These are phyloP conservation scores for Lachnellula subtilissima DNA, from an alignment of 2,329 filamentous ascomycete species.

Conservation along the genomic window DNA sequence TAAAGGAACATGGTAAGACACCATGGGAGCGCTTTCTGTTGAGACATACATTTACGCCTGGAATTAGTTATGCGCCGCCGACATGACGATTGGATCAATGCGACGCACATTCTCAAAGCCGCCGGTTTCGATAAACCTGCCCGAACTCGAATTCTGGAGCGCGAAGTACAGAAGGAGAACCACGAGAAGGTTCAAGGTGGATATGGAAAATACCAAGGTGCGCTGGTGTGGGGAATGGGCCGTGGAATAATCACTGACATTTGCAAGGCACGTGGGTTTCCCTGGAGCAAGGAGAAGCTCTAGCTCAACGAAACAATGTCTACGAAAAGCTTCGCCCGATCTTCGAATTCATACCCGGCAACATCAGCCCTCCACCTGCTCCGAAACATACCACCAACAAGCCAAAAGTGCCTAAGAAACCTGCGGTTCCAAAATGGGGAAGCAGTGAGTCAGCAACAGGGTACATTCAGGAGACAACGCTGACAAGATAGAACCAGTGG, in stretches of 20 bases:
- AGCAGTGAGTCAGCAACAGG: slow-evolving; percentile 35
- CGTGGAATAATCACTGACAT: slow-evolving; percentile 13
- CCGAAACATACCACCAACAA: slow-evolving; percentile 89
- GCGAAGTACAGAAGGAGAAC: slow-evolving; percentile 91
- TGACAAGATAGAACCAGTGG: slow-evolving; percentile 33
- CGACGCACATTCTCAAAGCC: slow-evolving; percentile 97
- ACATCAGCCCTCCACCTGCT: slow-evolving; percentile 84
- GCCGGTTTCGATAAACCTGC: slow-evolving; percentile 97
- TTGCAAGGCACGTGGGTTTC: slow-evolving; percentile 87
- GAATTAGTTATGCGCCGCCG: slow-evolving; percentile 75
- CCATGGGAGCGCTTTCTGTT: not conserved
- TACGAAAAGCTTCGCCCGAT: slow-evolving; percentile 79
- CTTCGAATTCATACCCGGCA: slow-evolving; percentile 82
- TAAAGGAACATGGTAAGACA: slow-evolving; percentile 62
- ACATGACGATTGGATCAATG: slow-evolving; percentile 96
- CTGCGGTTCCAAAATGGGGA: slow-evolving; percentile 57
- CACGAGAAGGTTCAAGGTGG: slow-evolving; percentile 98
- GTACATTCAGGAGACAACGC: slow-evolving; percentile 8
- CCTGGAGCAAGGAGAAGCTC: slow-evolving; percentile 69
- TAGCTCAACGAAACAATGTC: slow-evolving; percentile 83
- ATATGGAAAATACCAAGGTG: slow-evolving; percentile 97
- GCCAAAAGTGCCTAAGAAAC: slow-evolving; percentile 69
- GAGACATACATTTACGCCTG: not conserved
- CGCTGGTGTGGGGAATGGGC: not conserved
- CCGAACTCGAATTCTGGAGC: slow-evolving; percentile 87